Evolutionary conservation across 1,284 basidiomycete species (phyloP).

Genomic region (Athelia sp.): DNA sequence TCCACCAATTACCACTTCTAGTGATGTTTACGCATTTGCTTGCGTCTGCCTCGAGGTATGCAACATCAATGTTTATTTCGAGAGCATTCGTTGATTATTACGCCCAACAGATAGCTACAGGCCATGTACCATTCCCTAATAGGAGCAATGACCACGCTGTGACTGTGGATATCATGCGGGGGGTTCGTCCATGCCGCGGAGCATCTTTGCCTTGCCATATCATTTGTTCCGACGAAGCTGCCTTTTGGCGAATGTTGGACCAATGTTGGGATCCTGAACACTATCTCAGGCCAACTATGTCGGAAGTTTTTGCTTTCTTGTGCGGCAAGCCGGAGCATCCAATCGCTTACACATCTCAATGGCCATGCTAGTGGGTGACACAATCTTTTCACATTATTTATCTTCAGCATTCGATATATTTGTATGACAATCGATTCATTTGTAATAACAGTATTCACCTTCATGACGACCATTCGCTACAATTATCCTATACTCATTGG

Average conservation of each 20-base stretch:
- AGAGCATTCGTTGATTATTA: not conserved
- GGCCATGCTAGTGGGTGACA: not conserved
- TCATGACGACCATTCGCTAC: too few relatives aligned
- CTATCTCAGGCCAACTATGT: constrained; percentile 1
- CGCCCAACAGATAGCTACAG: constrained; percentile 38
- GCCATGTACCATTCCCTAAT: constrained; percentile 43
- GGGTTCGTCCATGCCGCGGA: constrained; percentile 36
- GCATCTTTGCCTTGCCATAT: constrained; percentile 6
- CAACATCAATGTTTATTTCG: not conserved
- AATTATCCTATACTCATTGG: too few relatives aligned
- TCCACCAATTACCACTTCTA: constrained; percentile 41
- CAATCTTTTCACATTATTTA: too few relatives aligned
- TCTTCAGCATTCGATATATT: too few relatives aligned
- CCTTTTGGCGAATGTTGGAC: constrained; percentile 36
- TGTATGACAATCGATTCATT: not conserved
- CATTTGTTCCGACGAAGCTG: constrained; percentile 16
- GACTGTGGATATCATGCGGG: constrained; percentile 45
- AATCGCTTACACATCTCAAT: not conserved
- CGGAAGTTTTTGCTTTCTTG: not conserved
- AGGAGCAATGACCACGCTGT: constrained; percentile 51
- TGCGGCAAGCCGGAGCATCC: not conserved
- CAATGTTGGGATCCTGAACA: constrained; percentile 36
- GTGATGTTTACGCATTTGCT: constrained; percentile 54
- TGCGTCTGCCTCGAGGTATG: constrained; percentile 53
- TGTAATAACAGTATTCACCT: not conserved